phyloP scores from a whole-genome alignment of 129 eudicot genomes.

The Artemisia tridentata region DNA sequence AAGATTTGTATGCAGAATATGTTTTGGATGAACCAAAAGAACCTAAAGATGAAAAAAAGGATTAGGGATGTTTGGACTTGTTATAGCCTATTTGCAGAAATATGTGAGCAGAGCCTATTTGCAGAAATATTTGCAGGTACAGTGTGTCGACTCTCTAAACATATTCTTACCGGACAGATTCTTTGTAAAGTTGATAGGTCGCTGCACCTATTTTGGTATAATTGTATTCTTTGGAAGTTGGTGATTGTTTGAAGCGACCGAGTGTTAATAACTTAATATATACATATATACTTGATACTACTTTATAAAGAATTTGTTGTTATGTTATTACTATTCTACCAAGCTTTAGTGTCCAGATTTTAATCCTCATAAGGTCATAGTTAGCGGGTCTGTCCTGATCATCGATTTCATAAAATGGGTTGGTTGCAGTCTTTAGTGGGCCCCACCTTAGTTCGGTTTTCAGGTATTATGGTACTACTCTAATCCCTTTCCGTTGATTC shows the following conservation, averaged over 20 bases:
- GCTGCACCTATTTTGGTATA: background rate
- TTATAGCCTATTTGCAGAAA: conserved; percentile 5
- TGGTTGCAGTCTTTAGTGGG: too few species aligned
- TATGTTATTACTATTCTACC: too few species aligned
- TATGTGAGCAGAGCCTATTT: conserved; percentile 7
- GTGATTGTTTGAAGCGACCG: conserved; percentile 13
- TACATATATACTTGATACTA: background rate
- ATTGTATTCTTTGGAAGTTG: conserved; percentile 23
- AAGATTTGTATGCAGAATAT: conserved; percentile 84
- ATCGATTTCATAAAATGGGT: too few species aligned
- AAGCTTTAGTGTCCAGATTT: too few species aligned
- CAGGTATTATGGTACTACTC: too few species aligned
- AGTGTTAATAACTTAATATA: conserved; percentile 9
- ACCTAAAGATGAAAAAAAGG: conserved; percentile 49
- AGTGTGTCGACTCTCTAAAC: conserved; percentile 5
- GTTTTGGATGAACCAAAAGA: conserved; percentile 70
- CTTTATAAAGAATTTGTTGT: background rate
- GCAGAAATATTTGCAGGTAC: background rate
- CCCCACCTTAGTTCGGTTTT: too few species aligned
- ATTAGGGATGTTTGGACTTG: conserved; percentile 20
- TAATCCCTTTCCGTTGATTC: too few species aligned
- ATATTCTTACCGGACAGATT: background rate
- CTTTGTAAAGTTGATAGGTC: conserved; percentile 26
- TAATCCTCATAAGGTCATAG: too few species aligned
- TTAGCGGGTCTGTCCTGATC: too few species aligned